These are phyloP conservation scores for Alectoria sarmentosa DNA, from an alignment of 495 filamentous ascomycete genomes.

Conservation along the genomic window DNA sequence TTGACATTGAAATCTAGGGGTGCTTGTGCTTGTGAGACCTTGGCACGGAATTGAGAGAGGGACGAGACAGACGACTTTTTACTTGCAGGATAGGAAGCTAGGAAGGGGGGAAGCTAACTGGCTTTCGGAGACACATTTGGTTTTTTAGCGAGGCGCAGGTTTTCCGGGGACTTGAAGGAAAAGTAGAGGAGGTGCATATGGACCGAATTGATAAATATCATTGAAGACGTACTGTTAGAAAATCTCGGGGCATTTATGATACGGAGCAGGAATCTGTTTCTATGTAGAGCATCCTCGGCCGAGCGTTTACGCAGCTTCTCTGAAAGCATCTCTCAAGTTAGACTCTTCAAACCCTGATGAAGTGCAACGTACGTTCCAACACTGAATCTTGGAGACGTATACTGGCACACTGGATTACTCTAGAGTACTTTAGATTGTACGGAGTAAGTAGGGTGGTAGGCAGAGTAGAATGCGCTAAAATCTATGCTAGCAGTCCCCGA, in stretches of 20 bases:
- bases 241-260: background rate
- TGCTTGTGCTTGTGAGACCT: background rate
- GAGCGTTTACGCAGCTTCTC: too few species aligned
- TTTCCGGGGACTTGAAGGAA: background rate
- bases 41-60: background rate
- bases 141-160: conserved; percentile 13
- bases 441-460: too few species aligned
- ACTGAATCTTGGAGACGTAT: background rate
- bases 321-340: too few species aligned
- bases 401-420: background rate
- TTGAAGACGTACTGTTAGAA: background rate
- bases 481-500: background rate
- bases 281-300: background rate
- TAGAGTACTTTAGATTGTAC: too few species aligned
- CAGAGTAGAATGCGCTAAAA: too few species aligned
- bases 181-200: background rate
- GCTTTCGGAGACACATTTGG: background rate
- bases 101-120: background rate
- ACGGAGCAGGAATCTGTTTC: background rate
- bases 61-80: background rate
- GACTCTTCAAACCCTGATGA: too few species aligned
- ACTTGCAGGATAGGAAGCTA: background rate
- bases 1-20: conserved; percentile 64
- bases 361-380: too few species aligned
- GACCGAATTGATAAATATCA: background rate